These are phyloP conservation scores for Cotoneaster glaucophyllus DNA, from an alignment of 306 rosid genomes.

Conservation along the genomic window DNA sequence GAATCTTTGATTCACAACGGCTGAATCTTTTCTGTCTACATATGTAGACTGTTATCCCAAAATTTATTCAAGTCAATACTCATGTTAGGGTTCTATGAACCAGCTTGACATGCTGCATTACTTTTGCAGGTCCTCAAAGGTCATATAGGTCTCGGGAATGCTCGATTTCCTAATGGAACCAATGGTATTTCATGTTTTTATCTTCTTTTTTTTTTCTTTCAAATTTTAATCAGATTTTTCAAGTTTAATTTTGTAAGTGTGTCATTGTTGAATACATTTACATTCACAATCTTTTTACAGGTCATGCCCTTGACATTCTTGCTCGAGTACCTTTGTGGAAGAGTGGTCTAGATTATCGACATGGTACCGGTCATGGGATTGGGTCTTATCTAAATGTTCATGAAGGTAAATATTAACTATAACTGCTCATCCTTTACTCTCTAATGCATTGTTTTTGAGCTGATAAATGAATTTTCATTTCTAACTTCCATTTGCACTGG, in stretches of 20 bases:
- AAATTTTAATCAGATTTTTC: conserved; percentile 3
- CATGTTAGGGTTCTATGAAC: not conserved
- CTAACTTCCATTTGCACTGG: conserved; percentile 7
- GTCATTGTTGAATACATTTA: not conserved
- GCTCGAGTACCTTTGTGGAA: conserved; percentile 95
- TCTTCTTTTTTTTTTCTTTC: not conserved
- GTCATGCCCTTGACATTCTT: conserved; percentile 82
- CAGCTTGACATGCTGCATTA: conserved; percentile 25
- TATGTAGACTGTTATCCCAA: not conserved
- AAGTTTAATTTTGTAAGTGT: not conserved
- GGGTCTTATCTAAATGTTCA: conserved; percentile 97
- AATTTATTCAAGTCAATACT: not conserved
- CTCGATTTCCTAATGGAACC: conserved; percentile 93
- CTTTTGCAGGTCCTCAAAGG: conserved; percentile 82
- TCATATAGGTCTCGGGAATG: conserved; percentile 85
- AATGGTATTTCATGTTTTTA: conserved; percentile 47
- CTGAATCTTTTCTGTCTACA: not conserved
- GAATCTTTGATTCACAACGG: not conserved
- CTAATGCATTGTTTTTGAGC: not conserved
- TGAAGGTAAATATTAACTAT: conserved; percentile 53
- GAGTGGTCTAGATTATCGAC: conserved; percentile 94
- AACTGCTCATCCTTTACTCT: conserved; percentile 12
- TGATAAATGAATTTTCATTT: not conserved
- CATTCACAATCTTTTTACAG: conserved; percentile 27
- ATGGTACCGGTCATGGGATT: conserved; percentile 98